Evolutionary conservation across 805 yeast species (phyloP).

Genomic region (Candida anglica): DNA sequence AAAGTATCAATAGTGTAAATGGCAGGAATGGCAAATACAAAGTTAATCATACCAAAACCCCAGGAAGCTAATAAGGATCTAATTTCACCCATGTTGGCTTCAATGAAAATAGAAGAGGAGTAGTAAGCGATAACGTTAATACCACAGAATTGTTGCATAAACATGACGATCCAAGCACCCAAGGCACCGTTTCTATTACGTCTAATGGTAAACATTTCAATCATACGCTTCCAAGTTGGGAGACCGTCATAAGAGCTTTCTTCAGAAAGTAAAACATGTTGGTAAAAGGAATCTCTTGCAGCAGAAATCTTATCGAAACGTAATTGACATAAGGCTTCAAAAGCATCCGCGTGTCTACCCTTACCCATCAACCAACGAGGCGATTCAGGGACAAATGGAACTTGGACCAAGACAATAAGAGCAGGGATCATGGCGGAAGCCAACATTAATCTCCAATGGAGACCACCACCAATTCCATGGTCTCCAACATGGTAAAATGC

Average conservation of each 20-base stretch:
- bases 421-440: conserved; percentile 60
- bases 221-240: conserved; percentile 43
- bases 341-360: conserved; percentile 46
- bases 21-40: conserved; percentile 79
- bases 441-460: conserved; percentile 62
- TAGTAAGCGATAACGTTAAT: conserved; percentile 85
- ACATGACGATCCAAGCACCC: conserved; percentile 80
- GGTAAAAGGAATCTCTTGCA: conserved; percentile 63
- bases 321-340: conserved; percentile 42
- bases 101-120: conserved; percentile 69
- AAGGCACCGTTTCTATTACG: conserved; percentile 81
- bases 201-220: conserved; percentile 63
- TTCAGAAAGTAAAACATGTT: conserved; percentile 51
- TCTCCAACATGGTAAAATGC: conserved; percentile 54
- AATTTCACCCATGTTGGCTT: conserved; percentile 60
- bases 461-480: conserved; percentile 41
- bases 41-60: conserved; percentile 83
- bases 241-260: conserved; percentile 49
- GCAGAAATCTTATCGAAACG: conserved; percentile 50
- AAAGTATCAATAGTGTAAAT: conserved; percentile 72
- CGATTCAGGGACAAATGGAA: conserved; percentile 61
- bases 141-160: conserved; percentile 91
- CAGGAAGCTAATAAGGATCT: conserved; percentile 74
- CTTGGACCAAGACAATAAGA: conserved; percentile 46
- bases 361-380: conserved; percentile 67